These are phyloP conservation scores for Cercophora scortea DNA, from an alignment of 495 filamentous ascomycete species.

Conservation along the genomic window DNA sequence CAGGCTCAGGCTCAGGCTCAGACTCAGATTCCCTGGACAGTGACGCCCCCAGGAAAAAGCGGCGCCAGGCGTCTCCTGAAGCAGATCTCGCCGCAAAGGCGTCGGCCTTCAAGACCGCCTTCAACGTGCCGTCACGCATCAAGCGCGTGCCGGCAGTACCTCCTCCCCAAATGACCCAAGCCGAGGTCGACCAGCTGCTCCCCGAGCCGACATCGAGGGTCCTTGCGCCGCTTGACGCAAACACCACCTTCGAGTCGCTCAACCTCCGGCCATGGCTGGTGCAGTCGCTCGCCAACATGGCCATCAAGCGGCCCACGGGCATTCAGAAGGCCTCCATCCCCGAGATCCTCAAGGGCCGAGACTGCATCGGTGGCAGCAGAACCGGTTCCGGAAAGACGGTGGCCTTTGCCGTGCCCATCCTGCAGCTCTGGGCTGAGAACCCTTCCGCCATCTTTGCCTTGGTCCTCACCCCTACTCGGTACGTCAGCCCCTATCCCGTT, in stretches of 20 bases:
- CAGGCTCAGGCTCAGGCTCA: slow-evolving; percentile 4
- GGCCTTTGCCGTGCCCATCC: slow-evolving; percentile 86
- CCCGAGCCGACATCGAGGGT: slow-evolving; percentile 11
- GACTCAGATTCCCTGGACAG: slow-evolving; percentile 40
- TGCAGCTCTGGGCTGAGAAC: slow-evolving; percentile 90
- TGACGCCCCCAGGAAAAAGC: slow-evolving; percentile 38
- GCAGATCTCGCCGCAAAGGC: slow-evolving; percentile 2
- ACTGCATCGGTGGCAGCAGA: slow-evolving; percentile 89
- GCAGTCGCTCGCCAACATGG: slow-evolving; percentile 75
- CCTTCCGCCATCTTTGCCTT: slow-evolving; percentile 85
- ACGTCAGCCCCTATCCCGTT: slow-evolving; percentile 4
- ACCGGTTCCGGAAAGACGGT: slow-evolving; percentile 99
- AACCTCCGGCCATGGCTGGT: slow-evolving; percentile 82
- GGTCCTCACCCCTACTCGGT: slow-evolving; percentile 83
- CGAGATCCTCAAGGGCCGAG: slow-evolving; percentile 77
- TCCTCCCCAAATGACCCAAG: not conserved
- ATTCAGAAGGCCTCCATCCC: slow-evolving; percentile 92
- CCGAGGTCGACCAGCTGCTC: not conserved
- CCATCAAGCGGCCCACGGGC: slow-evolving; percentile 78
- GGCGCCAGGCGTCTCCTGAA: slow-evolving; percentile 27
- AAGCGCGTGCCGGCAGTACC: slow-evolving; percentile 17
- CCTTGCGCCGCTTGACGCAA: slow-evolving; percentile 35
- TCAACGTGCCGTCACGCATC: slow-evolving; percentile 43
- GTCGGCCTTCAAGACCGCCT: slow-evolving; percentile 15
- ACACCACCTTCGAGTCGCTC: slow-evolving; percentile 65